Base-by-base conservation (phyloP, 1,284 basidiomycete species). In the Apiotrichum montevideense region DNA sequence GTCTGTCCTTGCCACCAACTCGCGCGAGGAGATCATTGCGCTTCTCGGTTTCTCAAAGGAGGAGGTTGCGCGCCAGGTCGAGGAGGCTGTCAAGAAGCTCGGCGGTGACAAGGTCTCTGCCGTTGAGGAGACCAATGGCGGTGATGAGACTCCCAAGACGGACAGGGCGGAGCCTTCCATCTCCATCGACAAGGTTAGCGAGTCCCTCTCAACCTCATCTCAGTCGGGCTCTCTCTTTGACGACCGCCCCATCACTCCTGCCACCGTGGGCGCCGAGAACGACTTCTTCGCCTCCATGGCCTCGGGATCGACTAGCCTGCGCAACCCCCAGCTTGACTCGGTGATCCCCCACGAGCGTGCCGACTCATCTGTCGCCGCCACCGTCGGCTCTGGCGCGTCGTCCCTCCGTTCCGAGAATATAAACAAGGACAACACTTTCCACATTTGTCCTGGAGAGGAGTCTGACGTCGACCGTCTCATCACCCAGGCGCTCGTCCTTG, bases 11-110 rank as follows among this genome's bases (percentile, higher is more conserved):
- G 84, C 85, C 63, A 86, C 92, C 0, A 84, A 94, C 73, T 91
- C 89, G 13, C 81, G 89, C 57, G 90, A 95, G 40, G 92, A 98
- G 74, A 82, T 98, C 10, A 86, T 98, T 47, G 87, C 87, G 1
- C 79, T 98, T 1, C 84, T 98, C 29, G 95, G 95, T 0, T 98
- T 96, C 75, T 93, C 90, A 9, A 95, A 95, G 76, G 84, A 84
- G 33, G 90, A 95, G 63, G 84, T 96, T 13, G 86, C 86, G 3
- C 78, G 80, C 2, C 86, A 87, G 61, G 90, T 97, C 11, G 83
- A 85, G 14, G 86, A 89, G 62, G 90, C 92, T 3, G 83, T 95
- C 51, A 83, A 87, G 50, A 85, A 83, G 62, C 80, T 73, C 15
- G 57, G 69, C 54, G 79, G 51, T 6, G 68, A 56, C 61, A 44